Conservation (phyloP, 495 filamentous ascomycete species). For the Peziza echinospora region DNA sequence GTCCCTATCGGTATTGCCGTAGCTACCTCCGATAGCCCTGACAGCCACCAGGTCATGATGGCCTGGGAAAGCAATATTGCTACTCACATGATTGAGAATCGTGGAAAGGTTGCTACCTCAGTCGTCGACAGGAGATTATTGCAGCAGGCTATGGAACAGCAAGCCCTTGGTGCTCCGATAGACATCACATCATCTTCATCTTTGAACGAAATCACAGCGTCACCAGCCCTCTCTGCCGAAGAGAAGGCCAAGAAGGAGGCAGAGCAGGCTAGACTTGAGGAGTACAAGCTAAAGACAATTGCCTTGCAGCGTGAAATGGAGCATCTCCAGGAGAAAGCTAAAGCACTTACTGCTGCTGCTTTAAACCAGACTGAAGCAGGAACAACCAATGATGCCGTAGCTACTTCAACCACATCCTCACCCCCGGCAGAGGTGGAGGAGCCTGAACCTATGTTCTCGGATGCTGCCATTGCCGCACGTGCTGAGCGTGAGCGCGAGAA, state of each 20-base stretch:
- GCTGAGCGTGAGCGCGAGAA: neutral
- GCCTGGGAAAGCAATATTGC: neutral
- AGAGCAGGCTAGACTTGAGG: neutral
- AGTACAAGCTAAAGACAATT: neutral
- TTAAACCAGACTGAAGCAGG: neutral
- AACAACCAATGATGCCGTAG: neutral
- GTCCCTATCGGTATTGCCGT: neutral
- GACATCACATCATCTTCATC: neutral
- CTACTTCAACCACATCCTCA: neutral
- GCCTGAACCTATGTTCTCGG: neutral
- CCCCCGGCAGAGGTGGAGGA: neutral
- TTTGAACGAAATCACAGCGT: neutral
- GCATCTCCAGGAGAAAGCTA: neutral
- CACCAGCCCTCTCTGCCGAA: neutral
- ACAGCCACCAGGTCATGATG: neutral
- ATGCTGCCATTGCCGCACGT: neutral
- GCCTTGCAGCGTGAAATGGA: neutral
- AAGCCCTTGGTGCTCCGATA: neutral
- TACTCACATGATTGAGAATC: neutral
- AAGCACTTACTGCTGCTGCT: neutral
- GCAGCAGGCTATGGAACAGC: neutral
- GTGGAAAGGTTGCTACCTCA: neutral
- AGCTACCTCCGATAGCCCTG: neutral
- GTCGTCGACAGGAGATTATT: neutral
- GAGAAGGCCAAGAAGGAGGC: neutral